Evolutionary conservation across 2,329 filamentous ascomycete genomes (phyloP).

Genomic region (Rosellinia necatrix): DNA sequence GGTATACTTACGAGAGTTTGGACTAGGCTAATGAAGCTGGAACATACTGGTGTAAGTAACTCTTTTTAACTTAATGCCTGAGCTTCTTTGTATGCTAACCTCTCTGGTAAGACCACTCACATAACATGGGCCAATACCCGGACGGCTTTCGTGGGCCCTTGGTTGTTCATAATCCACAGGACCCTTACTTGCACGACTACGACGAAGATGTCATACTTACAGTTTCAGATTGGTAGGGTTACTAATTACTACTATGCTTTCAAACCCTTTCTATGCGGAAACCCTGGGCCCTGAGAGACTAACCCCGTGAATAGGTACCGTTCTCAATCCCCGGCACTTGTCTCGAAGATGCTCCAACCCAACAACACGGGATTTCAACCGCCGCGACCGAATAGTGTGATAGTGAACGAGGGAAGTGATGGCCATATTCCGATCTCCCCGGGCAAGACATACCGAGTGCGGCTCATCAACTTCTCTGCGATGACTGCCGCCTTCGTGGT

Average conservation of each 20-base stretch:
- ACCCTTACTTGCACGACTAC: conserved; percentile 57
- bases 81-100: conserved; percentile 19
- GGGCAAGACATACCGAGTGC: conserved; percentile 53
- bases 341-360: conserved; percentile 47
- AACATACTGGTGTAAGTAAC: conserved; percentile 52
- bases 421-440: conserved; percentile 45
- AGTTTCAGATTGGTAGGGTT: conserved; percentile 58
- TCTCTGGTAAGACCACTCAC: conserved; percentile 58
- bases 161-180: conserved; percentile 61
- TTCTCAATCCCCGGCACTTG: conserved; percentile 43
- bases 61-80: neutral
- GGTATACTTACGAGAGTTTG: conserved; percentile 1
- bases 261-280: conserved; percentile 42
- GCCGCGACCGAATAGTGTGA: conserved; percentile 47
- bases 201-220: conserved; percentile 65
- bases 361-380: conserved; percentile 47
- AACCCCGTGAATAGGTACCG: conserved; percentile 45
- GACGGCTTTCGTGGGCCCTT: conserved; percentile 68
- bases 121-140: conserved; percentile 67
- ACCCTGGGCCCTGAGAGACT: conserved; percentile 29
- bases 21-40: conserved; percentile 47
- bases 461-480: conserved; percentile 53
- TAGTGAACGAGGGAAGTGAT: conserved; percentile 50
- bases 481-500: conserved; percentile 50
- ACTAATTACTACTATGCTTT: neutral